Base-by-base conservation (phyloP, 345 rosid species). In the Cardamine resedifolia region DNA sequence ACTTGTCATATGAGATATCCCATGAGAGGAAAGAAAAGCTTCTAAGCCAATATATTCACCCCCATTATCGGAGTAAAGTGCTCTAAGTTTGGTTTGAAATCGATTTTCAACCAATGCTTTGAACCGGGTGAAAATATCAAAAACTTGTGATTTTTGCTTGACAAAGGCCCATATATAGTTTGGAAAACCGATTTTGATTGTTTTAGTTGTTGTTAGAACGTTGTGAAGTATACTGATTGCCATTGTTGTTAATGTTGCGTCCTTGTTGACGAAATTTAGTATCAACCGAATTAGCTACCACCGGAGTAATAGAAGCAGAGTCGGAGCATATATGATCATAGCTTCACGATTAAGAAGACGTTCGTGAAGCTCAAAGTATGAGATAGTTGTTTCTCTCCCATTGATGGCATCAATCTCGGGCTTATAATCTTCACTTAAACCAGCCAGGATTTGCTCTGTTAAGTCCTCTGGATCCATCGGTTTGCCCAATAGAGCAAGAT, bases 211-310 rank as follows among this genome's bases (percentile, higher is more conserved):
- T 15, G 21, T 45, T 45, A 2, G 14, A 10, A 3, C 14, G 10
- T 3, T 16, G 21, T 0, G 0, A 2, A 3, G 11, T 0, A 0
- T 2, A 10, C 1, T 36, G 12, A 10, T 36, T 2, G 0, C 39
- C 10, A 7, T 36, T 10, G 4, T 7, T 36, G 2, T 5, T 16
- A 5, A 0, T 3, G 10, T 36, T 3, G 0, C 4, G 12, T 10
- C 39, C 14, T 7, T 16, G 50, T 18, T 7, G 23, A 2, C 5
- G 5, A 0, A 11, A 8, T 1, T 23, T 2, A 3, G 50, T 45
- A 0, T 45, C 50, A 0, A 7, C 4, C 0, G 5, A 23, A 18
- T 45, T 7, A 7, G 50, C 23, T 0, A 45, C 50, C 0, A 45
- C 18, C 0, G 11, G 50, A 45, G 50, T 7, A 7, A 7, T 11